Evolutionary conservation across 2,329 filamentous ascomycete genomes (phyloP).

Genomic region (Hirsutella minnesotensis): DNA sequence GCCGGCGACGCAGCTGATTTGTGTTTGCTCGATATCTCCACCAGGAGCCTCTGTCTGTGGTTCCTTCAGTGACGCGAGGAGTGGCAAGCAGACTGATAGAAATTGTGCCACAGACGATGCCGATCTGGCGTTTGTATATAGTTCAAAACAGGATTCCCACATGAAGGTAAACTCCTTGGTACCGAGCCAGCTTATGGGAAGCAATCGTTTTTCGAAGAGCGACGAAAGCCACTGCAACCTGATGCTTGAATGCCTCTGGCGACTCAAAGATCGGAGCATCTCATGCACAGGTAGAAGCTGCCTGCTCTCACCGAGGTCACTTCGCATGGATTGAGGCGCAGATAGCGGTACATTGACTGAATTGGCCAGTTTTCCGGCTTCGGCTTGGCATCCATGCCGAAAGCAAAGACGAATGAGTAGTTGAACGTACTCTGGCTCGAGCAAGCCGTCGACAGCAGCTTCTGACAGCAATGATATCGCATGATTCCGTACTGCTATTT

Average conservation of each 20-base stretch:
- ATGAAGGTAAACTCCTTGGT: conserved; percentile 11
- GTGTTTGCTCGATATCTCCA: conserved; percentile 11
- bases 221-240: conserved; percentile 12
- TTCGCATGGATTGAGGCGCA: conserved; percentile 7
- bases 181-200: conserved; percentile 14
- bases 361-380: conserved; percentile 15
- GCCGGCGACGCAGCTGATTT: conserved; percentile 18
- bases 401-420: conserved; percentile 18
- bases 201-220: conserved; percentile 8
- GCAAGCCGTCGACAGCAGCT: conserved; percentile 18
- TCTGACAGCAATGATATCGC: conserved; percentile 15
- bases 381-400: conserved; percentile 13
- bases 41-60: conserved; percentile 1
- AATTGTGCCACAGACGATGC: conserved; percentile 12
- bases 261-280: conserved; percentile 8
- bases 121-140: conserved; percentile 10
- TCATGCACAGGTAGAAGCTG: conserved; percentile 11
- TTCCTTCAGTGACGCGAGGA: conserved; percentile 8
- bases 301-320: conserved; percentile 8
- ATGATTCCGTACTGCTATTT: conserved; percentile 20
- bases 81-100: conserved; percentile 11
- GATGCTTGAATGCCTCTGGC: conserved; percentile 3
- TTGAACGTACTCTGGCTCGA: conserved; percentile 15
- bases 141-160: conserved; percentile 15
- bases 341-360: conserved; percentile 8